Conservation (phyloP, 2,329 filamentous ascomycete genomes). For the Raffaelea deltoideospora region DNA sequence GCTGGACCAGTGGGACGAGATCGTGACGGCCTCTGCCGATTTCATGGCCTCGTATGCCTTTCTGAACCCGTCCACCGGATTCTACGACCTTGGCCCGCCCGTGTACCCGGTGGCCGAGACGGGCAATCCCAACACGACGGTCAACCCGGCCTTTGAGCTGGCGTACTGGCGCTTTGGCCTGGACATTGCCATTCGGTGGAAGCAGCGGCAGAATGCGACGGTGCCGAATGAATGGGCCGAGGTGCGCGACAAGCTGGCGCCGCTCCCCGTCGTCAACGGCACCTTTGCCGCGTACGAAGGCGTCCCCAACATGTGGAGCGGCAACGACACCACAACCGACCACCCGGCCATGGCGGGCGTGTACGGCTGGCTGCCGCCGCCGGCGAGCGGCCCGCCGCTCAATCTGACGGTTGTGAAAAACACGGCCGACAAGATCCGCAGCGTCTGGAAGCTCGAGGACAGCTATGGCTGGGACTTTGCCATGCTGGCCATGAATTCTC, state of each 20-base stretch:
- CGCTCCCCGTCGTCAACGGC: conserved; percentile 28
- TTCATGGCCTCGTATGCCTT: conserved; percentile 46
- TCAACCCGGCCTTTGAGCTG: conserved; percentile 44
- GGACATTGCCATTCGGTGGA: conserved; percentile 37
- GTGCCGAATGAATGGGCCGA: conserved; percentile 29
- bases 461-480: conserved; percentile 29
- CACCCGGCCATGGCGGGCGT: conserved; percentile 27
- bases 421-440: conserved; percentile 22
- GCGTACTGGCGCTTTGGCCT: conserved; percentile 48
- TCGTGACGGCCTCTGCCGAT: conserved; percentile 36
- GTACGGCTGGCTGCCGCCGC: conserved; percentile 26
- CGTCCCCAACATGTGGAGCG: conserved; percentile 25
- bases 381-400: conserved; percentile 17
- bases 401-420: conserved; percentile 19
- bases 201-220: conserved; percentile 25
- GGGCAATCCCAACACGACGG: conserved; percentile 37
- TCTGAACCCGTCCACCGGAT: conserved; percentile 31
- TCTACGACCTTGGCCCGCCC: conserved; percentile 34
- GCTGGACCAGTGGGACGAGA: conserved; percentile 34
- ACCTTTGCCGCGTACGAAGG: conserved; percentile 41
- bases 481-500: conserved; percentile 27
- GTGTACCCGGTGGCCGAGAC: conserved; percentile 37
- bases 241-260: conserved; percentile 36
- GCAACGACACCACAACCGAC: conserved; percentile 22
- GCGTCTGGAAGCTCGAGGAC: conserved; percentile 22